Evolutionary conservation across 2,329 filamentous ascomycete species (phyloP), one percentile per base, ranked within the genome.

Genomic region (Chaetomiaceae sp.): DNA sequence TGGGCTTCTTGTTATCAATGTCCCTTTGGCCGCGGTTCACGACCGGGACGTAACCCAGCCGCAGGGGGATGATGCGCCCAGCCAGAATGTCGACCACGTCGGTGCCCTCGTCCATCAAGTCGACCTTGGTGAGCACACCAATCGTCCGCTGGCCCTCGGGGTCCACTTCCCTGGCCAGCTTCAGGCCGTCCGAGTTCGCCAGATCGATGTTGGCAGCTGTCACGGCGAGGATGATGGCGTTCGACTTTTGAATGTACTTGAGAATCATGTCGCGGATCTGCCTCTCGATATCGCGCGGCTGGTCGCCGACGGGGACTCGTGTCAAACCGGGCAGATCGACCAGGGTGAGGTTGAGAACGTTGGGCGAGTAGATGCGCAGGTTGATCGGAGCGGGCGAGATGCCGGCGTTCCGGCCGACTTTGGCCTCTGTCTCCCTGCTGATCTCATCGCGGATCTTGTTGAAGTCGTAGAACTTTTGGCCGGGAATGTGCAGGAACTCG

Each of bases 371-470:
- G 74, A 99, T 96, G 67, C 94, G 86, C 66, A 99, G 79, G 77
- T 97, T 97, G 80, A 99, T 99, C 47, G 94, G 94, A 29, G 89
- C 88, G 22, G 94, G 89, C 43, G 92, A 97, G 73, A 99, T 99
- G 72, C 92, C 94, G 47, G 88, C 89, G 78, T 99, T 99, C 70
- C 86, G 86, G 61, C 94, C 94, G 63, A 95, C 95, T 78, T 99
- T 97, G 64, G 88, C 85, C 68, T 96, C 91, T 39, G 94, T 99
- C 76, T 99, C 94, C 66, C 89, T 86, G 62, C 92, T 88, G 69
- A 99, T 99, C 76, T 99, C 94, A 54, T 97, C 94, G 65, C 94
- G 84, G 66, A 99, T 96, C 79, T 96, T 96, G 78, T 91, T 89
- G 77, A 99, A 99, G 75, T 99, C 94, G 74, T 85, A 85, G 77